Evolutionary conservation across 441 rosid genomes (phyloP), one percentile per base, ranked within the genome.

Genomic region (Aquilaria agallochum): DNA sequence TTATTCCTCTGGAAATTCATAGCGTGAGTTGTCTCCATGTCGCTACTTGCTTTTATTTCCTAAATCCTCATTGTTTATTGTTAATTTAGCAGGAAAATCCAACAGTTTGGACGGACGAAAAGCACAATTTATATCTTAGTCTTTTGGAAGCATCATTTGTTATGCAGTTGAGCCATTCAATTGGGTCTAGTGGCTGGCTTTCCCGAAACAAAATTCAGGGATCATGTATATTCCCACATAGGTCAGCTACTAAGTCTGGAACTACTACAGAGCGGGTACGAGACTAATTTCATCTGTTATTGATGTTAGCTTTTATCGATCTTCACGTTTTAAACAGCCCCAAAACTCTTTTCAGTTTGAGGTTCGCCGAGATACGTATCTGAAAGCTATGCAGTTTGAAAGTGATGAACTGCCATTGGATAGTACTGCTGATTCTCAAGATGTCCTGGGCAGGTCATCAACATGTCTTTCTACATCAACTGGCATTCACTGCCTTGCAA

Each of bases 101-200:
- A 7, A 51, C 31, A 40, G 80, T 30, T 36, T 90, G 97, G 97
- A 90, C 95, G 20, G 71, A 88, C 72, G 88, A 88, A 83, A 88
- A 75, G 74, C 92, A 88, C 71, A 69, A 68, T 46, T 59, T 69
- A n/a, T 88, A 84, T 70, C 82, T 88, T 53, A 60, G 71, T 63
- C 69, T 69, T 15, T 58, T 90, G 49, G 92, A 90, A 79, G 78
- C 71, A 57, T 79, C 92, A 5, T 88, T 90, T 68, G 78, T 90
- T 47, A 71, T 66, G 64, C 86, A 90, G 60, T 62, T 90, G 76
- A 74, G 72, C 48, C 66, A 72, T 47, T 74, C 80, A 2, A 67
- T 66, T 60, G 75, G 73, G 15, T 63, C 60, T 51, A 72, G 50
- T 30, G 70, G 70, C 50, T 15, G 69, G 56, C 32, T 45, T 32